Evolutionary conservation across 2,329 filamentous ascomycete genomes (phyloP).

Genomic region (Claviceps africana): DNA sequence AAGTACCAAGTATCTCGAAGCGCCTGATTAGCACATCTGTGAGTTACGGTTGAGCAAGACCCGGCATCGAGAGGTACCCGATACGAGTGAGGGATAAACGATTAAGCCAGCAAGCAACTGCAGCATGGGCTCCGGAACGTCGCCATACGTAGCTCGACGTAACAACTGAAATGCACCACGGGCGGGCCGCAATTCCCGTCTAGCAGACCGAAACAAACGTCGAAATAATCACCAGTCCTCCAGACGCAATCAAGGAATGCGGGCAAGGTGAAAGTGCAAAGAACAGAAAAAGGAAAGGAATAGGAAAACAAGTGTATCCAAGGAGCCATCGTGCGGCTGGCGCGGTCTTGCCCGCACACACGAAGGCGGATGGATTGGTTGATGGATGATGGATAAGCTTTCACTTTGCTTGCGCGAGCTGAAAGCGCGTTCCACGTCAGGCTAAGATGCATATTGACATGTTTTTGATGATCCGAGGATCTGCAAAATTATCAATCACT

Average conservation of each 20-base stretch:
- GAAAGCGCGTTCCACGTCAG: background rate
- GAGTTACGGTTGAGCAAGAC: too few species aligned
- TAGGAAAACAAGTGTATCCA: background rate
- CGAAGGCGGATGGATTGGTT: background rate
- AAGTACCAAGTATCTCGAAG: background rate
- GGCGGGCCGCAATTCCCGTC: background rate
- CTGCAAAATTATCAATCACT: background rate
- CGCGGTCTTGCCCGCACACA: background rate
- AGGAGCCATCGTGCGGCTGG: conserved; percentile 2
- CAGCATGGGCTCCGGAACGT: background rate
- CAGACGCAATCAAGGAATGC: background rate
- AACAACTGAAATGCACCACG: background rate
- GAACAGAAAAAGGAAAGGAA: background rate
- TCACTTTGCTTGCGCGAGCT: background rate
- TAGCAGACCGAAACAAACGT: background rate
- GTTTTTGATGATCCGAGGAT: background rate
- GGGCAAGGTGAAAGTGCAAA: background rate
- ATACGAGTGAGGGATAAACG: background rate
- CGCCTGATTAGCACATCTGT: background rate
- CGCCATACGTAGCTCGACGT: background rate
- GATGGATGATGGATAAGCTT: background rate
- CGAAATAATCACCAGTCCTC: background rate
- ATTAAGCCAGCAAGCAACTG: background rate
- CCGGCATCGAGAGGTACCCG: background rate
- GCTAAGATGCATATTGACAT: background rate